These are phyloP conservation scores for Fusarium chaquense DNA, from an alignment of 2,329 filamentous ascomycete genomes.

Conservation along the genomic window DNA sequence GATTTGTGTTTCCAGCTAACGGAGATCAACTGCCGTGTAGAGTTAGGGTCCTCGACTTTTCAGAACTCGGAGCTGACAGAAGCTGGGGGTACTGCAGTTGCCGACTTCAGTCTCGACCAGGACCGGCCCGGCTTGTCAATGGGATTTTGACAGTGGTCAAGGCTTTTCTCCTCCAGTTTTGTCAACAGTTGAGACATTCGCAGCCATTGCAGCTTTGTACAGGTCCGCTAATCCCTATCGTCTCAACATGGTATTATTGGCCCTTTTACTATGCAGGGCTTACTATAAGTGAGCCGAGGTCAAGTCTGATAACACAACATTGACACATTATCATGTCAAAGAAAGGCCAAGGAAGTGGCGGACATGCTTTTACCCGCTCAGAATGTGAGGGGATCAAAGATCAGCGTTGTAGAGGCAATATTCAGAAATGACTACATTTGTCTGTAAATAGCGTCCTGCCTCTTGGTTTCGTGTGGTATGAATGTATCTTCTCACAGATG, in stretches of 20 bases:
- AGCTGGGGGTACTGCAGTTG: slow-evolving; percentile 13
- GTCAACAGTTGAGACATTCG: not conserved
- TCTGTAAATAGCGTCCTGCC: not conserved
- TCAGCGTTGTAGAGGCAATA: not conserved
- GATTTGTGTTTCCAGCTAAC: slow-evolving; percentile 26
- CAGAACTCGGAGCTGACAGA: slow-evolving; percentile 7
- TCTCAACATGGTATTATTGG: not conserved
- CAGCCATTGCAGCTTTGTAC: not conserved
- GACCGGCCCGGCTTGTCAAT: slow-evolving; percentile 2
- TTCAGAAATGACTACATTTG: not conserved
- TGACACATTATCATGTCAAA: not conserved
- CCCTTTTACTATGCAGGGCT: not conserved
- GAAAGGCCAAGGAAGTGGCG: slow-evolving; percentile 9
- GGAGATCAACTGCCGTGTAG: slow-evolving; percentile 17
- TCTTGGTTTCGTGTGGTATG: not conserved
- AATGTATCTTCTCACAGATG: not conserved
- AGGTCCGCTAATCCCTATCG: slow-evolving; percentile 1
- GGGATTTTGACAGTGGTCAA: slow-evolving; percentile 9
- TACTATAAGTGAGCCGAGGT: not conserved
- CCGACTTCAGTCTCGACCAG: slow-evolving; percentile 1
- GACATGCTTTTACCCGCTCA: slow-evolving; percentile 16
- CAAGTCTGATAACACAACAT: slow-evolving; percentile 12
- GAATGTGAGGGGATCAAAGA: not conserved
- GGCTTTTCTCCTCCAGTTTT: slow-evolving; percentile 5
- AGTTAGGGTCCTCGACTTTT: slow-evolving; percentile 9